Evolutionary conservation across 768 basidiomycete genomes (phyloP).

Genomic region (Russula ochroleuca): DNA sequence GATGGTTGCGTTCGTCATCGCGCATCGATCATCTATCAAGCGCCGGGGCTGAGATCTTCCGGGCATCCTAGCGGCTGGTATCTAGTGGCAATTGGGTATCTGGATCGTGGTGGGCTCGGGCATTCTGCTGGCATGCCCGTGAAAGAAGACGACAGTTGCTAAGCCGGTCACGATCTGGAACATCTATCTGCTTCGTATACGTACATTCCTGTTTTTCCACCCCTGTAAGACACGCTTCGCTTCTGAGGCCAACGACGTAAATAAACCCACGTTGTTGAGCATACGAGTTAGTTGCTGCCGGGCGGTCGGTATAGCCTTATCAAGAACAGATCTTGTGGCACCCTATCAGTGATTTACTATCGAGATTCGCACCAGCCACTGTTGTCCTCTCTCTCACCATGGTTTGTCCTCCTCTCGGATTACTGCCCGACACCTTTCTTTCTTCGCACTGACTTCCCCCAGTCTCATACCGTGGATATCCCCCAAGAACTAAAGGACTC

Average conservation of each 20-base stretch:
- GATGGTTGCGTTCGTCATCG: background rate
- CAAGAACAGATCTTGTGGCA: background rate
- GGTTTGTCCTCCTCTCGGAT: conserved; percentile 14
- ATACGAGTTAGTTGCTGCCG: too few species aligned
- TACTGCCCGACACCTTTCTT: background rate
- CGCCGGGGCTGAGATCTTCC: background rate
- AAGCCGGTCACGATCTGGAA: background rate
- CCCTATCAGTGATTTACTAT: background rate
- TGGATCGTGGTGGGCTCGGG: background rate
- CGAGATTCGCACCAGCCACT: background rate
- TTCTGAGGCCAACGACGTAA: too few species aligned
- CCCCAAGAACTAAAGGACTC: conserved; percentile 71
- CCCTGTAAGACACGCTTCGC: too few species aligned
- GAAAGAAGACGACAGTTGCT: background rate
- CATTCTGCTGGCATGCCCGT: background rate
- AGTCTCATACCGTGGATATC: conserved; percentile 83
- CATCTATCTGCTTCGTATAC: background rate
- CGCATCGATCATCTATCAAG: background rate
- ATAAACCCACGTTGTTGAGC: too few species aligned
- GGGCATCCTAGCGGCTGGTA: background rate
- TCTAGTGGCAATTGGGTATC: background rate
- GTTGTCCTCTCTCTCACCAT: background rate
- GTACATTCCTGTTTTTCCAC: too few species aligned
- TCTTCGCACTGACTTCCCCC: background rate
- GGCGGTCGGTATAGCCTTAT: background rate